Base-by-base conservation (phyloP, 75 land plant species). In the Isoetes taiwanensis region DNA sequence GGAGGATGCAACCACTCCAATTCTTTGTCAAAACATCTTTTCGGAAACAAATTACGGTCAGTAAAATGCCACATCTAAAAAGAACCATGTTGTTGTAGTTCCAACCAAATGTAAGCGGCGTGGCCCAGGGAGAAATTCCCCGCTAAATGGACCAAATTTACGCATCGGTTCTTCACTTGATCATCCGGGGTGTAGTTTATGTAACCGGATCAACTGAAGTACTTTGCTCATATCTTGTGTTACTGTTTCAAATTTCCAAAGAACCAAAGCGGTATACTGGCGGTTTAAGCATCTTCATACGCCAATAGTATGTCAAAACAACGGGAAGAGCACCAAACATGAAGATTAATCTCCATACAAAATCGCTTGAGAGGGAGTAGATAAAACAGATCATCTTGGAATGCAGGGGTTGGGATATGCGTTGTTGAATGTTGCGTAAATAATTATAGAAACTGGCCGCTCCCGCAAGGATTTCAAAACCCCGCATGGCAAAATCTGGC, bases 401-500 rank as follows among this genome's bases (percentile, higher is more conserved):
- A 67, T 23, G 77, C 23, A 0, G 77, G n/a, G 77, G n/a, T 19
- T 31, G 11, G 43, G 27, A 25, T 27, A 52, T 14, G 32, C 24
- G 26, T 3, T 57, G 12, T 52, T 56, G 75, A 74, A 74, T 0
- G 32, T 40, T 1, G 75, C 37, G 30, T 68, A 74, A 12, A 74
- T 39, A 26, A 73, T 57, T 14, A 73, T 56, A 26, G 76, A 14
- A 34, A 56, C 55, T n/a, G 29, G 66, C 34, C 79, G 78, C 78
- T 2, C 79, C 79, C 1, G 62, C 74, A 23, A 78, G 66, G 59
- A 78, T 78, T 0, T 76, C 70, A 57, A 70, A 50, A 5, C 59
- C 84, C 57, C 76, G 57, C 17, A 83, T 83, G 25, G 73, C 24
- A 25, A 72, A 67, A 60, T 66, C n/a, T 41, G 66, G 71, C 16